Conservation (phyloP, 495 filamentous ascomycete genomes). For the Neurospora sp. region DNA sequence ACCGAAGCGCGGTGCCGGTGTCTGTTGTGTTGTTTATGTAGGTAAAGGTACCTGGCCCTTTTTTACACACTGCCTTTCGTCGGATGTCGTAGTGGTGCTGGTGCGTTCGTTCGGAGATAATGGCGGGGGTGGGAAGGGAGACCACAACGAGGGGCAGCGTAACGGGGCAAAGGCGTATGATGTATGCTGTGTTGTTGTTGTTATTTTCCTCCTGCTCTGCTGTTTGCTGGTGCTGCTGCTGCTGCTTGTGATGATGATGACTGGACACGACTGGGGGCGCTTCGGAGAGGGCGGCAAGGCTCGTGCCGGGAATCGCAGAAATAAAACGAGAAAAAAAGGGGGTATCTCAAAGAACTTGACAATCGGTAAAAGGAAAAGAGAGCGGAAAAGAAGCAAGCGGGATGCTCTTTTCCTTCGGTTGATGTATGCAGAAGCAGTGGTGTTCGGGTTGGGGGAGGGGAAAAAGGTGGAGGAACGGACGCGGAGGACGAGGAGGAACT, state of each 20-base stretch:
- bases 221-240: not conserved
- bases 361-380: constrained; percentile 17
- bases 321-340: constrained; percentile 19
- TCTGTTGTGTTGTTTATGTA: not conserved
- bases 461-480: constrained; percentile 32
- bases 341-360: constrained; percentile 20
- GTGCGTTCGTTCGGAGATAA: not conserved
- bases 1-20: not conserved
- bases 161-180: not conserved
- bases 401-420: constrained; percentile 29
- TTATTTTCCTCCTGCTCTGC: not conserved
- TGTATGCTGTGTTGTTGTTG: not conserved
- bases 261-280: not conserved
- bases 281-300: not conserved
- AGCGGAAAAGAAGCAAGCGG: constrained; percentile 22
- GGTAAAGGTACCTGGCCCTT: not conserved
- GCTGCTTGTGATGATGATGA: not conserved
- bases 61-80: not conserved
- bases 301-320: constrained; percentile 8
- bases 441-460: constrained; percentile 18
- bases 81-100: not conserved
- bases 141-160: not conserved
- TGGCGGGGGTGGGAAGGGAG: not conserved
- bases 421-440: constrained; percentile 21
- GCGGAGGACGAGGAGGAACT: constrained; percentile 23